These are phyloP conservation scores for Ambrosia hybrid DNA, from an alignment of 140 eudicot species.

Conservation along the genomic window DNA sequence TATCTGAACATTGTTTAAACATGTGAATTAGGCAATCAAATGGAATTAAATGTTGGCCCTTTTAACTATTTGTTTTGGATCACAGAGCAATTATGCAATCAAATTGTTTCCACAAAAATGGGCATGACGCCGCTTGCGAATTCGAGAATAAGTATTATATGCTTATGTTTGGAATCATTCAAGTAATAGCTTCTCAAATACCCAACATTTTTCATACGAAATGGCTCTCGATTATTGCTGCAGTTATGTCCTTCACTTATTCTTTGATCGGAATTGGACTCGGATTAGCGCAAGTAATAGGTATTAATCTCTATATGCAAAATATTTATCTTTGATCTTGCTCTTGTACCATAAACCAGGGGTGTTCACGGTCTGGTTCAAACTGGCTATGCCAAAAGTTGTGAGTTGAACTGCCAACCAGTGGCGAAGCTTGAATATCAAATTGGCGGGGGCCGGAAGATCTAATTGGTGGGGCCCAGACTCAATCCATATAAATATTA, in stretches of 20 bases:
- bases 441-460: too few species aligned
- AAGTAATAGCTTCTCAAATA: slow-evolving; percentile 67
- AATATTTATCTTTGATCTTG: slow-evolving; percentile 7
- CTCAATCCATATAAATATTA: too few species aligned
- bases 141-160: slow-evolving; percentile 47
- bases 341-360: background rate
- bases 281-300: slow-evolving; percentile 61
- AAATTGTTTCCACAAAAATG: slow-evolving; percentile 70
- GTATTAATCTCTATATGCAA: slow-evolving; percentile 31
- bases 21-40: background rate
- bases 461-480: too few species aligned
- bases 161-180: slow-evolving; percentile 64
- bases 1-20: background rate
- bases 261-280: slow-evolving; percentile 59
- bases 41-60: background rate
- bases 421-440: too few species aligned
- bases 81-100: slow-evolving; percentile 65
- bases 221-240: slow-evolving; percentile 70
- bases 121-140: slow-evolving; percentile 62
- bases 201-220: slow-evolving; percentile 63
- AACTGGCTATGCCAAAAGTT: too few species aligned
- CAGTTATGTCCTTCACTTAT: slow-evolving; percentile 66
- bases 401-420: too few species aligned
- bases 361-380: too few species aligned
- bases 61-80: slow-evolving; percentile 11